phyloP scores from a whole-genome alignment of 805 yeast genomes.

The Myxozyma sirexii region DNA sequence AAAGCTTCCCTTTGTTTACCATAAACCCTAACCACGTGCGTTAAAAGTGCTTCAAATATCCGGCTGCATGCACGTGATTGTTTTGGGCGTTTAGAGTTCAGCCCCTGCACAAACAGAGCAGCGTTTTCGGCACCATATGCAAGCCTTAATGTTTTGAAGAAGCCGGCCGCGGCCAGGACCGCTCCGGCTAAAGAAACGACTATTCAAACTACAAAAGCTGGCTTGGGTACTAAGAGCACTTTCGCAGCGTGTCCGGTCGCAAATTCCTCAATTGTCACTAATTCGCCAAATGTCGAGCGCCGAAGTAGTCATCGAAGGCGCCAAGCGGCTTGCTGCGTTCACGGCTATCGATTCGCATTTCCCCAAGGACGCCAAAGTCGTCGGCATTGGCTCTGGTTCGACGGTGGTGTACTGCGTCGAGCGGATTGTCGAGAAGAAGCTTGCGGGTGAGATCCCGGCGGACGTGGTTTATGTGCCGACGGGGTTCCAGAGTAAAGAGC shows the following conservation, averaged over 20 bases:
- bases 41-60: not conserved
- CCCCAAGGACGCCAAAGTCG: slow-evolving; percentile 65
- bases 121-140: not conserved
- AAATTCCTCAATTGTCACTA: not conserved
- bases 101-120: slow-evolving; percentile 1
- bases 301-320: slow-evolving; percentile 58
- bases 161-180: not conserved
- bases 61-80: not conserved
- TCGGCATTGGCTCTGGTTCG: slow-evolving; percentile 96
- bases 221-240: not conserved
- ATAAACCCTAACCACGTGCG: not conserved
- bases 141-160: not conserved
- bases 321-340: slow-evolving; percentile 90
- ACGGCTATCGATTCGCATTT: slow-evolving; percentile 88
- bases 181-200: not conserved
- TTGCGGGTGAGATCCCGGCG: slow-evolving; percentile 41
- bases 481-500: slow-evolving; percentile 90
- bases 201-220: not conserved
- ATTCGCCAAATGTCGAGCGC: slow-evolving; percentile 5
- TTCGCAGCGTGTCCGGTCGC: not conserved
- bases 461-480: slow-evolving; percentile 85
- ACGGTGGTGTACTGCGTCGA: slow-evolving; percentile 98
- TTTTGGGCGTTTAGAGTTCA: no score
- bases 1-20: not conserved
- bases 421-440: slow-evolving; percentile 70